Conservation (phyloP, 1,284 basidiomycete genomes). For the Earliella scabrosa region DNA sequence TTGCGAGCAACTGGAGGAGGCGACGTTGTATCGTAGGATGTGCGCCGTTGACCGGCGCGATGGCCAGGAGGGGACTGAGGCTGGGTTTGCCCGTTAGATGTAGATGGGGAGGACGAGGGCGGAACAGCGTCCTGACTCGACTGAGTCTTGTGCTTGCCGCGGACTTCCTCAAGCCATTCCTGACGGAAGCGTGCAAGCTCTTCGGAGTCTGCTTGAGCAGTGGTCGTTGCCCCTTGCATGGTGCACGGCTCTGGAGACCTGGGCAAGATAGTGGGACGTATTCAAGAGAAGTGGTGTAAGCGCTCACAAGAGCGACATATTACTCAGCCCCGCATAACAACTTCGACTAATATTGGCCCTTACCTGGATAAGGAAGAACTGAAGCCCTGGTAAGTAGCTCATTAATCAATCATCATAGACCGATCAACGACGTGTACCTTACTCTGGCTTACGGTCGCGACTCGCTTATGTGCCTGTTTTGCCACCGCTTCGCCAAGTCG, state of each 20-base stretch:
- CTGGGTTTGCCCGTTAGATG: background rate
- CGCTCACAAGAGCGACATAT: conserved; percentile 9
- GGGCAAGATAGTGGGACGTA: conserved; percentile 13
- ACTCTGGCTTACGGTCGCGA: too few relatives aligned
- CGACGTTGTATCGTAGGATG: conserved; percentile 5
- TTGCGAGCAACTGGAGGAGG: conserved; percentile 1
- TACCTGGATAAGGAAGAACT: background rate
- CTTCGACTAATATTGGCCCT: background rate
- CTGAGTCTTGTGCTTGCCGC: conserved; percentile 39
- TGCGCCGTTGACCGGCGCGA: conserved; percentile 3
- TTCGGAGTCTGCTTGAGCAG: conserved; percentile 36
- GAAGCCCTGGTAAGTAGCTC: too few relatives aligned
- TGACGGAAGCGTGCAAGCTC: conserved; percentile 74
- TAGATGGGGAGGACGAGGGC: background rate
- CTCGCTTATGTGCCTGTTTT: too few relatives aligned
- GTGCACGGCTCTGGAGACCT: conserved; percentile 3
- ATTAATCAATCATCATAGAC: too few relatives aligned
- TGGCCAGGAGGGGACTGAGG: conserved; percentile 7
- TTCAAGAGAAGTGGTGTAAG: conserved; percentile 4
- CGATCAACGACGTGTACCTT: conserved; percentile 6
- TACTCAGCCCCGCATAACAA: background rate
- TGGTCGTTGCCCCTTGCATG: conserved; percentile 3
- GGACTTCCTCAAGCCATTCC: conserved; percentile 76
- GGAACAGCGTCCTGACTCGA: conserved; percentile 4
- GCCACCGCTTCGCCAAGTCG: conserved; percentile 2